phyloP scores from a whole-genome alignment of 805 yeast genomes.

The Suhomyces tanzawaensis region DNA sequence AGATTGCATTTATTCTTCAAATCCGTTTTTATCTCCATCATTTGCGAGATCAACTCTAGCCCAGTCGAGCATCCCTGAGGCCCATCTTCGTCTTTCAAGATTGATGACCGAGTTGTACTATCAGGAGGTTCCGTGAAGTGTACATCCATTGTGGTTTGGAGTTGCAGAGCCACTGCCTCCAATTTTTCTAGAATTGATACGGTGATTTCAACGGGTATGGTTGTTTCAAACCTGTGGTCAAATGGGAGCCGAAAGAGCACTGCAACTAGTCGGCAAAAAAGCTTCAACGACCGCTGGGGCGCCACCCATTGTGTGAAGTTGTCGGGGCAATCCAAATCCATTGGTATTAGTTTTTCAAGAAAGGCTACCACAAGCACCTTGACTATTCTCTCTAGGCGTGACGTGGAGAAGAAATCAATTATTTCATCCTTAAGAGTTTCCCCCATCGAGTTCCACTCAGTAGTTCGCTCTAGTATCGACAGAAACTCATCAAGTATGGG shows the following conservation, averaged over 20 bases:
- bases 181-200: not conserved
- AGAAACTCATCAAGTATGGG: not conserved
- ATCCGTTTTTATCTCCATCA: too few relatives aligned
- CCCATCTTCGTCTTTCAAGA: too few relatives aligned
- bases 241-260: not conserved
- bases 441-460: not conserved
- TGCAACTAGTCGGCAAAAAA: not conserved
- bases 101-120: too few relatives aligned
- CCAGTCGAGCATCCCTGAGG: too few relatives aligned
- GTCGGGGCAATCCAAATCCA: not conserved
- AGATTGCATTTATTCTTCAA: not conserved
- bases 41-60: too few relatives aligned
- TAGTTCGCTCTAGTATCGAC: not conserved
- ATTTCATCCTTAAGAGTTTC: not conserved
- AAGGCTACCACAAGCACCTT: not conserved
- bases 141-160: not conserved
- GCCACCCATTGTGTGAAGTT: not conserved
- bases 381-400: conserved; percentile 2
- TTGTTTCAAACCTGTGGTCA: not conserved
- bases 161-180: not conserved
- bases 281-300: not conserved
- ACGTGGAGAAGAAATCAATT: conserved; percentile 3
- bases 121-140: too few relatives aligned
- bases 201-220: not conserved
- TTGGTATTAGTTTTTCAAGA: not conserved